A percentile compares a stretch with the other conserved stretches of the same genome.
These are phyloP conservation scores for Actinomucor elegans DNA, from an alignment of 371 early-diverging fungal species.

Conservation along the genomic window DNA sequence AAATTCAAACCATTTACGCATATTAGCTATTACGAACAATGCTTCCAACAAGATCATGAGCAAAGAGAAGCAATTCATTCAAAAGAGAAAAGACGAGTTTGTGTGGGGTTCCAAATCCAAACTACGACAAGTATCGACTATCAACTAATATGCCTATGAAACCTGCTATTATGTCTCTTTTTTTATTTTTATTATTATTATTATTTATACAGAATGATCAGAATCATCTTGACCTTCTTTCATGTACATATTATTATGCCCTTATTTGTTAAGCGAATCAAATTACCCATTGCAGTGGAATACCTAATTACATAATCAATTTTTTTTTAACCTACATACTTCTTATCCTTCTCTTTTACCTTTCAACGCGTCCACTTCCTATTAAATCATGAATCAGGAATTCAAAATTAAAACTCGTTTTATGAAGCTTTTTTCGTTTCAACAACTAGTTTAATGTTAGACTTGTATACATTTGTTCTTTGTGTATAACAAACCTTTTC, in stretches of 20 bases:
- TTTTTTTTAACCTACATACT: neutral
- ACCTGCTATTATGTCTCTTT: too few species aligned
- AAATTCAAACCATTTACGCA: slow-evolving; percentile 15
- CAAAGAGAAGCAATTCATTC: slow-evolving; percentile 4
- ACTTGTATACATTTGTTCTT: slow-evolving; percentile 1
- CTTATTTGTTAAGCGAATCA: slow-evolving; percentile 20
- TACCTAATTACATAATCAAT: slow-evolving; percentile 2
- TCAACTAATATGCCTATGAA: too few species aligned
- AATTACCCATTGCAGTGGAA: slow-evolving; percentile 16
- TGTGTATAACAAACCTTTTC: slow-evolving; percentile 17
- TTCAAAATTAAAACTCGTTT: slow-evolving; percentile 14
- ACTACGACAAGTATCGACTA: neutral
- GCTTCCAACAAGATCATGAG: neutral
- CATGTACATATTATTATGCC: neutral
- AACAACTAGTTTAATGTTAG: slow-evolving; percentile 13
- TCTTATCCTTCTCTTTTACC: slow-evolving; percentile 4
- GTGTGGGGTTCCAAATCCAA: slow-evolving; percentile 14
- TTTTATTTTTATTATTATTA: neutral
- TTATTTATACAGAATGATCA: too few species aligned
- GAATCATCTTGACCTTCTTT: neutral
- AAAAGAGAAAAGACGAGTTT: slow-evolving; percentile 15
- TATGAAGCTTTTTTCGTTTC: slow-evolving; percentile 17
- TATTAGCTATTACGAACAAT: slow-evolving; percentile 12
- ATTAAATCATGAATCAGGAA: slow-evolving; percentile 27
- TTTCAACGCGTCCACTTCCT: slow-evolving; percentile 29